Base-by-base conservation (phyloP, 352 stramenopile genomes). In the Phytophthora citrophthora region DNA sequence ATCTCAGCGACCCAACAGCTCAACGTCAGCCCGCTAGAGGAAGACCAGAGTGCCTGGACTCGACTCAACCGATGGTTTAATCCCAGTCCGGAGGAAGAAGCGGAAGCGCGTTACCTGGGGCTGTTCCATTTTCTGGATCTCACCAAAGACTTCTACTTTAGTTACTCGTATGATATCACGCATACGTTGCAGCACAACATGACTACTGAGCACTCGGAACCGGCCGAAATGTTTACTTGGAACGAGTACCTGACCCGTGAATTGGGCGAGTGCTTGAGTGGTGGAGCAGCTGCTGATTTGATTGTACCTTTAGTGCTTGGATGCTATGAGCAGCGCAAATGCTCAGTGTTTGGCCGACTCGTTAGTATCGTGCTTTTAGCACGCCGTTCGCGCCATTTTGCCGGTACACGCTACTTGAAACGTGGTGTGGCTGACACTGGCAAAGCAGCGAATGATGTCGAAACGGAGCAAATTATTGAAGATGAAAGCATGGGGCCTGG, bases 121-220 rank as follows among this genome's bases (percentile, higher is more conserved):
- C 75, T 99, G 0, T 99, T 99, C 68, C 96, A 99, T 68, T 98
- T 99, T 50, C 82, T 99, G 40, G 97, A 99, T 70, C 82, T 99
- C 16, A 98, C 96, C 7, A 99, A 99, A 65, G 98, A 99, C 64
- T 99, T 99, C 70, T 99, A 96, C 82, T 99, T 99, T 74, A 98
- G 88, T 50, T 99, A 99, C 70, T 99, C 95, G 45, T 99, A 99
- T 69, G 96, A 99, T 64, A 84, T 99, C 44, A 99, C 97, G 15
- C 86, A 97, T 67, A 98, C 91, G 47, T 74, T 99, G 52, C 97
- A 99, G 79, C 86, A 99, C 70, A 99, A 99, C 63, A 99, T 99
- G 87, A 91, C 96, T 11, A 90, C 83, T 2, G 82, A 92, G 39
- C 64, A 82, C 26, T 79, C 81, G 0, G 81, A 85, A 31, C 82